Base-by-base conservation (phyloP, 2,329 filamentous ascomycete genomes). In the Monosporascus sp. region DNA sequence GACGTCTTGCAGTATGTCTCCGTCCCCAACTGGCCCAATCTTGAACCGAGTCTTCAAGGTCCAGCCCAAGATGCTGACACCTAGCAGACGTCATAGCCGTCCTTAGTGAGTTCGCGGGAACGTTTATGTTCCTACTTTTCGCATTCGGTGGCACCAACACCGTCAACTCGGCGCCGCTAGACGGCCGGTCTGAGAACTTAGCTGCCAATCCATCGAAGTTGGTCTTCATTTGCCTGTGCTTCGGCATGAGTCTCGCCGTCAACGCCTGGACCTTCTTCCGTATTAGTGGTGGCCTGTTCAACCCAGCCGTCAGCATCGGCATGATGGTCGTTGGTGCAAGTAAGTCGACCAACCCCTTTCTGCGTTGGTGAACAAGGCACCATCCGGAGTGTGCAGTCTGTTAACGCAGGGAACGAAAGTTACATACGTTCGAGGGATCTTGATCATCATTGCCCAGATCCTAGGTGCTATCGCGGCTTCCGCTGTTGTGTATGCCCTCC, bases 381-480 rank as follows among this genome's bases (percentile, higher is more conserved):
- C 7, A 9, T 24, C 31, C 38, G 8, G 24, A 46, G 31, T 35
- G 31, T 26, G 7, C 22, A 6, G 16, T 19, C 20, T 27, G 38
- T 11, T 48, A 26, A 27, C 38, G 79, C 50, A 66, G 68, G 5
- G 64, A 68, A 26, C 17, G 3, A 11, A 37, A 46, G 37, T 24
- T 16, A 37, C 24, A 11, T 46, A 55, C 31, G 48, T 74, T 3
- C 76, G 78, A 3, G 74, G 73, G 3, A 54, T 70, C 0, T 57
- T 77, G 1, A 65, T 80, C 27, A 72, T 79, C 51, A 59, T 70
- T 20, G 73, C 77, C 4, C 79, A 83, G 61, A 58, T 82, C 24
- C 51, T 76, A 1, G 79, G 66, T 3, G 74, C 73, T 5, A 79
- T 82, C 53, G 72, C 76, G 0, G 72, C 79, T 1, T 73, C 78